A percentile compares a stretch with the other conserved stretches of the same genome.
Conservation (phyloP, 345 rosid genomes). For the Excoecaria cochinchinensis region DNA sequence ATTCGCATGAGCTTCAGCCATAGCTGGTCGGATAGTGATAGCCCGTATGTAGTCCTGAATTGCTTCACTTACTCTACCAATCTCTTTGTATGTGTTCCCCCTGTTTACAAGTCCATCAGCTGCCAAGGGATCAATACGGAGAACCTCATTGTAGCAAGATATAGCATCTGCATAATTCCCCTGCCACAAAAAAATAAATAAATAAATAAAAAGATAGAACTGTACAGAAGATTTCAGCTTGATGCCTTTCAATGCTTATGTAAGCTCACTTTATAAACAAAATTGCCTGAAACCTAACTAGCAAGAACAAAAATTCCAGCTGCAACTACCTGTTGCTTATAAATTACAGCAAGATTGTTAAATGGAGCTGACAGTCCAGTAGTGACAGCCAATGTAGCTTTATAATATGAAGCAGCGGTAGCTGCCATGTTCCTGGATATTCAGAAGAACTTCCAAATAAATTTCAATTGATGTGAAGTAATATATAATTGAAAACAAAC, state of each 20-base stretch:
- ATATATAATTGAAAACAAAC: background rate
- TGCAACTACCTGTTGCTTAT: constrained; percentile 83
- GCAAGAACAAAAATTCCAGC: background rate
- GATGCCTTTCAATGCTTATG: background rate
- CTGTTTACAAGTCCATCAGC: constrained; percentile 98
- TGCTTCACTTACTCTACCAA: constrained; percentile 93
- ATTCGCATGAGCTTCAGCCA: constrained; percentile 99
- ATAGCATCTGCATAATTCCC: constrained; percentile 94
- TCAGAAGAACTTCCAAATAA: constrained; percentile 19
- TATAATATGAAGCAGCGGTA: constrained; percentile 80
- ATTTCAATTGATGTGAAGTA: background rate
- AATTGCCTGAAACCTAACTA: background rate
- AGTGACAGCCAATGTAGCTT: constrained; percentile 86
- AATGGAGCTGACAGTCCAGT: constrained; percentile 97
- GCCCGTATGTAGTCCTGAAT: constrained; percentile 91
- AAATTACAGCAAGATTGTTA: constrained; percentile 91
- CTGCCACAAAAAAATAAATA: constrained; percentile 32
- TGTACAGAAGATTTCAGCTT: background rate
- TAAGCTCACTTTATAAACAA: background rate
- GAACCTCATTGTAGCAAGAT: constrained; percentile 96
- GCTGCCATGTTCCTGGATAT: constrained; percentile 70
- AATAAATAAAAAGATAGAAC: background rate
- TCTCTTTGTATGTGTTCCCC: constrained; percentile 95
- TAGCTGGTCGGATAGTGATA: constrained; percentile 71
- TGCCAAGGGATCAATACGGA: constrained; percentile 93